Evolutionary conservation across 805 yeast species (phyloP), one percentile per base, ranked within the genome.

Genomic region (Millerozyma acaciae): DNA sequence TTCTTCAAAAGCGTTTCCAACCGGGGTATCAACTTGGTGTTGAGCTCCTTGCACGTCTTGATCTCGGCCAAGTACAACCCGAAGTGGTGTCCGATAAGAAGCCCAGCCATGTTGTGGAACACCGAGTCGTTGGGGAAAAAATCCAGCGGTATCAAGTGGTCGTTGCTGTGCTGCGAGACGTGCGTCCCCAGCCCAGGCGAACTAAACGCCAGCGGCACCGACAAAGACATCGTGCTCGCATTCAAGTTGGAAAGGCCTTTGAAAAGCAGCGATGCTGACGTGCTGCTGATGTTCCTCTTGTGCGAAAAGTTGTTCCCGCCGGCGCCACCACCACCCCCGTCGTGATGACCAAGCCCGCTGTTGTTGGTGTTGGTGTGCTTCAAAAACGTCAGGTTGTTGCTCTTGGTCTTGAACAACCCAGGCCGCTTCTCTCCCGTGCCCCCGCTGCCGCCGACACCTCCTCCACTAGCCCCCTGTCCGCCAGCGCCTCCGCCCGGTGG

Each of bases 81-180:
- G 27, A 53, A 52, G 41, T 66, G 73, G 33, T 65, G 64, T 34
- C 51, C 55, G 15, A 62, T 46, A 25, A 66, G 48, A 5, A 58
- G 33, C 6, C 62, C 55, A 14, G 68, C 58, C 34, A 61, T 40
- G 35, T 49, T 55, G 48, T 50, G 52, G 32, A 47, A 42, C 10
- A 47, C 21, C 5, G 55, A 49, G 24, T 43, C 33, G 6, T 37
- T 39, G 7, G 50, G 47, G 33, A 48, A 50, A 28, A 37, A 43
- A 20, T 32, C 33, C 7, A 45, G 37, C 3, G 64, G 53, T 36
- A 49, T 38, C 16, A 36, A 32, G 16, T 48, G 33, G 28, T 47
- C 53, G 28, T 47, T 44, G n/a, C 37, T 24, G 19, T 21, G 38
- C n/a, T 19, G 14, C n/a, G n/a, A n/a, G n/a, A n/a, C n/a, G 8